Evolutionary conservation across 352 stramenopile genomes (phyloP).

Genomic region (Phytophthora rubi): DNA sequence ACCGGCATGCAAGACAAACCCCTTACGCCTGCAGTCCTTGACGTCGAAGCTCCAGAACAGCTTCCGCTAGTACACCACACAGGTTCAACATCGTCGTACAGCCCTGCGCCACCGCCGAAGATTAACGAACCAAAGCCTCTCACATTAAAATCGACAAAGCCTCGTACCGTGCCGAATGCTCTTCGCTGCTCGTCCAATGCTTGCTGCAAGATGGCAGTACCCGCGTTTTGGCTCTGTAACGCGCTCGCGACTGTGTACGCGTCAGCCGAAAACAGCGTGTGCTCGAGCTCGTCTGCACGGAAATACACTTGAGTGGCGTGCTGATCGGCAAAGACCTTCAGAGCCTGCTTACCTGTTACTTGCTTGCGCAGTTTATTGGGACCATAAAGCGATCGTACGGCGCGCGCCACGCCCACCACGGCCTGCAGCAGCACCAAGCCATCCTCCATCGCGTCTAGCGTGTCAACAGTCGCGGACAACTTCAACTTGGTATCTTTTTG

Average conservation of each 20-base stretch:
- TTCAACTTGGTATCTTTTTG: constrained; percentile 30
- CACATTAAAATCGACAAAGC: background rate
- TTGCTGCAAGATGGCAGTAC: constrained; percentile 34
- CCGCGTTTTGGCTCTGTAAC: constrained; percentile 35
- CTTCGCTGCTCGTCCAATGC: constrained; percentile 29
- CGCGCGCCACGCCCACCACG: constrained; percentile 20
- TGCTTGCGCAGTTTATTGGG: constrained; percentile 40
- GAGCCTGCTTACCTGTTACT: constrained; percentile 15
- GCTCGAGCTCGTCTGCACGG: constrained; percentile 23
- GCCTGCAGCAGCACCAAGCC: constrained; percentile 26
- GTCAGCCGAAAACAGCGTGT: constrained; percentile 32
- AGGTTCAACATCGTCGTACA: constrained; percentile 32
- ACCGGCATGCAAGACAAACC: background rate
- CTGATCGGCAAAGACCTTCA: background rate
- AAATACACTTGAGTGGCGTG: background rate
- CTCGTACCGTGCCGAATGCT: constrained; percentile 27
- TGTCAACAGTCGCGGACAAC: constrained; percentile 10
- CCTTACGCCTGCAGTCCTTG: constrained; percentile 26
- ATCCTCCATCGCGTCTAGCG: constrained; percentile 13
- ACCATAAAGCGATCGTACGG: constrained; percentile 34
- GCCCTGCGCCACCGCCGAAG: constrained; percentile 10
- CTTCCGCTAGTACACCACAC: constrained; percentile 27
- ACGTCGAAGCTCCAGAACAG: constrained; percentile 17
- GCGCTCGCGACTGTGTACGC: constrained; percentile 28
- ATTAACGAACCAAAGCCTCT: background rate